Base-by-base conservation (phyloP, 495 filamentous ascomycete species). In the Penicillium waksmanii region DNA sequence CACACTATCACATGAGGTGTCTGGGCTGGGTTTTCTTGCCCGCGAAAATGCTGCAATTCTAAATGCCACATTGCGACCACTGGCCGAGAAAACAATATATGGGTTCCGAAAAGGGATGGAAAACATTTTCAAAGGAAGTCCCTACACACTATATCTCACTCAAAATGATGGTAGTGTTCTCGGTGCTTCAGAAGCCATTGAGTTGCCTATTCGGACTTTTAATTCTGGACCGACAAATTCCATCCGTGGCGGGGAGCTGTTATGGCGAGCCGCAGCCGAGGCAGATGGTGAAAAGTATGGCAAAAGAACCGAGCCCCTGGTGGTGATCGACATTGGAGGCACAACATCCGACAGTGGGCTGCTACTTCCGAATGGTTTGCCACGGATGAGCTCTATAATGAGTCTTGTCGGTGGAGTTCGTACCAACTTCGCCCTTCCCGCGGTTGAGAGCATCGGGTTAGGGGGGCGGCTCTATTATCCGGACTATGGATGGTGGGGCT, bases 41-140 rank as follows among this genome's bases (percentile, higher is more conserved):
- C 72, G 82, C 5, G 82, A 84, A 56, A 84, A 84, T 64, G 82
- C 82, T 1, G 72, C 74, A 5, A 83, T 84, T 40, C 68, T 84
- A 12, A 84, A 84, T 56, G 80, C 80, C 8, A 71, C 77, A 8
- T 73, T 84, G 23, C 63, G 79, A 2, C 54, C 65, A 6, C 74
- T 80, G 63, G 82, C 80, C 4, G 68, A 75, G 34, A 65, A 66
- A 53, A 81, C 79, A 0, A 78, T 83, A 12, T 60, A 61, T 31
- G 67, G 73, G 5, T 84, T 83, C 56, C 60, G 71, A 35, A 54
- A 50, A 40, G 78, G 80, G 3, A 75, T 83, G 58, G 56, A 68
- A 23, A 71, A 73, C 13, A 71, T 76, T 17, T 65, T 65, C 34
- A 36, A 56, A 13, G 56, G 42, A 3, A 54, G 9, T 12, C 60